Percentiles rank a stretch among this genome's conserved stretches.
Conservation (phyloP, 208 protist species). For the Vickermania ingenoplastis region DNA sequence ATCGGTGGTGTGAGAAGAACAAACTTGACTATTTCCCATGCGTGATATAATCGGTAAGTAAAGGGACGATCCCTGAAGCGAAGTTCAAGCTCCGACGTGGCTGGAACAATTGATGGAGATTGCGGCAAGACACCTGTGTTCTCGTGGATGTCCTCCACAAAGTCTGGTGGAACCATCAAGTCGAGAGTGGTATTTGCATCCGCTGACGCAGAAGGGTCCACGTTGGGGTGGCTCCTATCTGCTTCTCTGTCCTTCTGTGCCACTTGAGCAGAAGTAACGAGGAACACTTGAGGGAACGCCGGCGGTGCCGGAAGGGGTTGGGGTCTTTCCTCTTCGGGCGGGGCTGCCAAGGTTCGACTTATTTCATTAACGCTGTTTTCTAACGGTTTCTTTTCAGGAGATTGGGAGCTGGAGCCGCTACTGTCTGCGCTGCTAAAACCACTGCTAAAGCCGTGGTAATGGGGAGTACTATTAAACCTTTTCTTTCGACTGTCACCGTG, state of each 20-base stretch:
- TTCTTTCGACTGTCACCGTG: background rate
- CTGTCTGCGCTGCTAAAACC: background rate
- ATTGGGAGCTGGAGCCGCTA: background rate
- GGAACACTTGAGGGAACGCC: background rate
- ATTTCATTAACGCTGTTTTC: background rate
- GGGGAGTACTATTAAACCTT: background rate
- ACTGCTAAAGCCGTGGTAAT: too few species aligned
- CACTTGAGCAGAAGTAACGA: background rate
- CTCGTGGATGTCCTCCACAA: background rate
- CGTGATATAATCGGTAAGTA: slow-evolving; percentile 6
- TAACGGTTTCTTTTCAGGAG: background rate
- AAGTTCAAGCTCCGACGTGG: slow-evolving; percentile 5
- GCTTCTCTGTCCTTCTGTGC: background rate
- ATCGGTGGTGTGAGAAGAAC: slow-evolving; percentile 13
- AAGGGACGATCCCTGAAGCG: slow-evolving; percentile 10
- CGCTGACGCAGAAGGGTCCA: too few species aligned
- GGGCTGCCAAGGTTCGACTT: background rate
- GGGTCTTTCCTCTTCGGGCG: background rate
- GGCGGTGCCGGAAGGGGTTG: background rate
- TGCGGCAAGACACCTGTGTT: background rate
- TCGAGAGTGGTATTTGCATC: background rate
- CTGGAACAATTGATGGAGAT: background rate
- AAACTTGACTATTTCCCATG: slow-evolving; percentile 1
- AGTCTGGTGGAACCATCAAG: background rate
- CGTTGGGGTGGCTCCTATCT: background rate